These are phyloP conservation scores for Cryptosporidium ubiquitum DNA, from an alignment of 169 alveolate species.

Conservation along the genomic window DNA sequence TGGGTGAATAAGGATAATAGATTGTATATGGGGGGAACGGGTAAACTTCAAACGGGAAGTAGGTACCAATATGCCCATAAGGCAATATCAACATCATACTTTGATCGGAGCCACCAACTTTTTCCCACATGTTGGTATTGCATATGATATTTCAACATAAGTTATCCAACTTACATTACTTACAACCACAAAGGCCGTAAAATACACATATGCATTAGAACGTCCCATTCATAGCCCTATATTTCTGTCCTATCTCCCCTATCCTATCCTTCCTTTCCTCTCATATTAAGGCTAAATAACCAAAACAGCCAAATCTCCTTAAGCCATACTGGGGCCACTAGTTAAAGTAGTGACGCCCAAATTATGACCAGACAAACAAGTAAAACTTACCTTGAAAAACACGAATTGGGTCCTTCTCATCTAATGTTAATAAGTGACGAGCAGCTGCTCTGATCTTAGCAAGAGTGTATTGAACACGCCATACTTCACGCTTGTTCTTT, in stretches of 20 bases:
- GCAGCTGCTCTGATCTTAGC: slow-evolving; percentile 99
- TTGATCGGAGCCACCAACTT: slow-evolving; percentile 53
- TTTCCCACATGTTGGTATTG: slow-evolving; percentile 56
- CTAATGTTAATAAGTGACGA: slow-evolving; percentile 97
- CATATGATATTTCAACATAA: slow-evolving; percentile 12
- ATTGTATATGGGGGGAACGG: slow-evolving; percentile 76
- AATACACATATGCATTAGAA: not conserved
- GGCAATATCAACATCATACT: not conserved
- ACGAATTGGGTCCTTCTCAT: slow-evolving; percentile 94
- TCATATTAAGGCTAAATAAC: not conserved
- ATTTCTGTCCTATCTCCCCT: not conserved
- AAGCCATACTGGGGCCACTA: not conserved
- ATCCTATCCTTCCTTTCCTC: not conserved
- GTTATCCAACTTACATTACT: not conserved
- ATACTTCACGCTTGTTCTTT: slow-evolving; percentile 98
- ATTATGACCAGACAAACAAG: not conserved
- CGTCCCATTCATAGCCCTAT: not conserved
- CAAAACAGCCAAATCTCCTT: not conserved
- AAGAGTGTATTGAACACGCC: slow-evolving; percentile 97
- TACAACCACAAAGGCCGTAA: not conserved
- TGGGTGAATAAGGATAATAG: not conserved
- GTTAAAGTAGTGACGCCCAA: not conserved
- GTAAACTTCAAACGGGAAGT: slow-evolving; percentile 37
- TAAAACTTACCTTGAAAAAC: slow-evolving; percentile 91
- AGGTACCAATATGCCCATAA: slow-evolving; percentile 14